Conservation (phyloP, 2,329 filamentous ascomycete genomes). For the Apiospora aurea region DNA sequence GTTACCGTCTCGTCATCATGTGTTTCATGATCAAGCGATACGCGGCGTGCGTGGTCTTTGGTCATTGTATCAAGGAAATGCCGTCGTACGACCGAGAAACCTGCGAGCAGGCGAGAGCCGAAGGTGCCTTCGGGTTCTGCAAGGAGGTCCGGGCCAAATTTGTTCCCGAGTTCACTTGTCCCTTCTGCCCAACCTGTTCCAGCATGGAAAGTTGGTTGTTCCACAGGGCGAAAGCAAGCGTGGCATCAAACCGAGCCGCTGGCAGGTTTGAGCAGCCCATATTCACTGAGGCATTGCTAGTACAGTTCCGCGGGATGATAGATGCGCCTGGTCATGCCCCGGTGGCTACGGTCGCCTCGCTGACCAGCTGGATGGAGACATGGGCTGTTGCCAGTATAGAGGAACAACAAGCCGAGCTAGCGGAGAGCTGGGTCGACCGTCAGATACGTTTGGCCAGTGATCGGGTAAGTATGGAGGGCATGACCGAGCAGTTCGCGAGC, state of each 20-base stretch:
- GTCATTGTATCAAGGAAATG: conserved; percentile 16
- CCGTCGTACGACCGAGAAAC: background rate
- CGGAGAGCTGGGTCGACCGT: background rate
- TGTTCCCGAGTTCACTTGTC: conserved; percentile 18
- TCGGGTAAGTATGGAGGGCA: background rate
- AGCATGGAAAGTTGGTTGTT: background rate
- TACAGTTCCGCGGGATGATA: background rate
- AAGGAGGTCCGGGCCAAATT: background rate
- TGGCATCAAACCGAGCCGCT: background rate
- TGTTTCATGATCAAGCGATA: conserved; percentile 25
- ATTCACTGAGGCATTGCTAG: conserved; percentile 8
- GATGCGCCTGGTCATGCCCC: conserved; percentile 14
- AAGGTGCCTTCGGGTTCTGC: conserved; percentile 10
- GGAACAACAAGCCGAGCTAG: background rate
- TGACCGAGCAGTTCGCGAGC: conserved; percentile 18
- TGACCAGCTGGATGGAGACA: background rate
- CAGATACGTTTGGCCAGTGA: background rate
- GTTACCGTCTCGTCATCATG: background rate
- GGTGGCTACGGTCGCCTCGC: background rate
- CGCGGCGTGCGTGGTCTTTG: conserved; percentile 20
- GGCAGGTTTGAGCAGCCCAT: background rate
- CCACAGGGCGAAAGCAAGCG: background rate
- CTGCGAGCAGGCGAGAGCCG: conserved; percentile 19
- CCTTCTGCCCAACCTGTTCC: conserved; percentile 23
- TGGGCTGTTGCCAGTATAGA: background rate